Evolutionary conservation across 2,329 filamentous ascomycete species (phyloP).

Genomic region (Aspergillus caelatus): DNA sequence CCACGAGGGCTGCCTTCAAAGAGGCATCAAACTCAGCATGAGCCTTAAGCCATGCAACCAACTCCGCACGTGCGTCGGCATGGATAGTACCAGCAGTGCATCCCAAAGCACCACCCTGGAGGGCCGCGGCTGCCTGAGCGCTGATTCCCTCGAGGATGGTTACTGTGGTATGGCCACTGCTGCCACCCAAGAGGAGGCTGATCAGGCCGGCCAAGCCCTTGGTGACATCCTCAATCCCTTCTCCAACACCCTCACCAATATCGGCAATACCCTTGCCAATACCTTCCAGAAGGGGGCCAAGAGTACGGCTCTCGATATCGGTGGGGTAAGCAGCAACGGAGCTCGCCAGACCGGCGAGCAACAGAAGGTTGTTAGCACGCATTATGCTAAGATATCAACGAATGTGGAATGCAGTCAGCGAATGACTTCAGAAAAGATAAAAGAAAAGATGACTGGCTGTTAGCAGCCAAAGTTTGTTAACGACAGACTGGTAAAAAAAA

Average conservation of each 20-base stretch:
- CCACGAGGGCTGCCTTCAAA: constrained; percentile 33
- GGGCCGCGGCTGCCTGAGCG: constrained; percentile 38
- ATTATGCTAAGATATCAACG: constrained; percentile 24
- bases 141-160: constrained; percentile 33
- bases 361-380: constrained; percentile 29
- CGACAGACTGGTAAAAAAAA: constrained; percentile 35
- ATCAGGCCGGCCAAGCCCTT: constrained; percentile 28
- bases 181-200: constrained; percentile 25
- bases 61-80: constrained; percentile 29
- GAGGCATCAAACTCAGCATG: constrained; percentile 28
- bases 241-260: constrained; percentile 1
- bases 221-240: constrained; percentile 12
- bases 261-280: background rate
- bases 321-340: constrained; percentile 36
- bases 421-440: constrained; percentile 17
- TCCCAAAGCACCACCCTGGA: constrained; percentile 39
- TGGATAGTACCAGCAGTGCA: constrained; percentile 33
- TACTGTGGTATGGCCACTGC: constrained; percentile 18
- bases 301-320: constrained; percentile 31
- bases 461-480: constrained; percentile 30
- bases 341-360: constrained; percentile 39
- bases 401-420: constrained; percentile 22
- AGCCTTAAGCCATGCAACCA: constrained; percentile 33
- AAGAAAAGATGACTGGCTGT: constrained; percentile 19
- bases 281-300: constrained; percentile 20